Evolutionary conservation across 768 basidiomycete species (phyloP).

Genomic region (Lactarius vividus): DNA sequence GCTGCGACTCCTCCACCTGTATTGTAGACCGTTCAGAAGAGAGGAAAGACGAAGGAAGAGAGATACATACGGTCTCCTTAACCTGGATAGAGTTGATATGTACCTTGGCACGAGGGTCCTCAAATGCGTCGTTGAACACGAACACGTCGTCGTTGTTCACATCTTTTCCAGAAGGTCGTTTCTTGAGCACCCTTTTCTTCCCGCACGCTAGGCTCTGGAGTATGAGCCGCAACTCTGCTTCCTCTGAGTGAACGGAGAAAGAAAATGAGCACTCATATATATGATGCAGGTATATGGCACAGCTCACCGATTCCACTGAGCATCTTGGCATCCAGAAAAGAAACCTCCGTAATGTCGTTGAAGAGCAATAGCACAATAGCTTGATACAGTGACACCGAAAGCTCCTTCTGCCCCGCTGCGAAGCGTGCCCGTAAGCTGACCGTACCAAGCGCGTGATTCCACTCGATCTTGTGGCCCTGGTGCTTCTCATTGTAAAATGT

Average conservation of each 20-base stretch:
- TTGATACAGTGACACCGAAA: slow-evolving; percentile 90
- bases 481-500: slow-evolving; percentile 79
- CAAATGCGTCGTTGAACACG: slow-evolving; percentile 78
- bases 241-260: slow-evolving; percentile 46
- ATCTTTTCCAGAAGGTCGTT: slow-evolving; percentile 74
- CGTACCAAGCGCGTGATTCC: slow-evolving; percentile 86
- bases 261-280: slow-evolving; percentile 24
- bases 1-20: slow-evolving; percentile 83
- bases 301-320: slow-evolving; percentile 70
- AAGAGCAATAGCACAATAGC: slow-evolving; percentile 83
- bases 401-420: slow-evolving; percentile 68
- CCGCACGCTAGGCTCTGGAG: slow-evolving; percentile 92
- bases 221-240: slow-evolving; percentile 71
- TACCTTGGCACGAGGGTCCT: slow-evolving; percentile 71
- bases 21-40: not conserved
- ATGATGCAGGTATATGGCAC: not conserved
- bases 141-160: slow-evolving; percentile 77
- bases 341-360: slow-evolving; percentile 61
- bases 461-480: slow-evolving; percentile 69
- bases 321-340: slow-evolving; percentile 64
- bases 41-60: not conserved
- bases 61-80: slow-evolving; percentile 73
- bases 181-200: slow-evolving; percentile 83
- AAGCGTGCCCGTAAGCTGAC: slow-evolving; percentile 75
- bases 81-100: slow-evolving; percentile 96